Evolutionary conservation across 768 basidiomycete species (phyloP).

Genomic region (Podaxis rugospora): DNA sequence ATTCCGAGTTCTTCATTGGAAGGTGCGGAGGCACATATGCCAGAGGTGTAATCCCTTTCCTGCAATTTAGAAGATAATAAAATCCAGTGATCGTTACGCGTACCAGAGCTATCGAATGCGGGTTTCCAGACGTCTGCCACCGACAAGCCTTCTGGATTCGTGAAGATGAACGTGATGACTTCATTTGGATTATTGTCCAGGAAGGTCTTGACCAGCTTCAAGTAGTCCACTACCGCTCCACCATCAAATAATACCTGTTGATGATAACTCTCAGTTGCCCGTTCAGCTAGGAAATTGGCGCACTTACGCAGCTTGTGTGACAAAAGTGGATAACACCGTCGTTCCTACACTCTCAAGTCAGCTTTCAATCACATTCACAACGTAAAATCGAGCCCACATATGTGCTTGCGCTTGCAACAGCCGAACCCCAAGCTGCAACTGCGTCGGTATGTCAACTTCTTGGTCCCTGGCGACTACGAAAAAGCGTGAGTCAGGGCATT

Average conservation of each 20-base stretch:
- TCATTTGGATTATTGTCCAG: slow-evolving; percentile 61
- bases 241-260: slow-evolving; percentile 47
- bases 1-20: slow-evolving; percentile 40
- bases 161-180: slow-evolving; percentile 61
- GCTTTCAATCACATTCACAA: neutral
- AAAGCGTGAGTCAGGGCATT: neutral
- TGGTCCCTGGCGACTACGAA: slow-evolving; percentile 43
- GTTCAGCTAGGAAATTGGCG: slow-evolving; percentile 16
- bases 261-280: neutral
- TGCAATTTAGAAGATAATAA: neutral
- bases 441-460: slow-evolving; percentile 43
- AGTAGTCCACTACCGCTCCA: slow-evolving; percentile 43
- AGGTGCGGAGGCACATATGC: slow-evolving; percentile 49
- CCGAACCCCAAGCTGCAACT: slow-evolving; percentile 48
- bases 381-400: slow-evolving; percentile 22
- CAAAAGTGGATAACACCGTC: slow-evolving; percentile 57
- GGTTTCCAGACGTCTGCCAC: slow-evolving; percentile 47
- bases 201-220: slow-evolving; percentile 49
- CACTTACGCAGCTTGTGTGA: slow-evolving; percentile 48
- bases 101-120: slow-evolving; percentile 46
- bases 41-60: slow-evolving; percentile 35
- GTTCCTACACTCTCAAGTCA: slow-evolving; percentile 18
- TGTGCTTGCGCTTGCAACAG: slow-evolving; percentile 59
- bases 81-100: slow-evolving; percentile 9
- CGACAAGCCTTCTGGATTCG: slow-evolving; percentile 56